These are phyloP conservation scores for Podaxis sp. DNA, from an alignment of 768 basidiomycete species.

Conservation along the genomic window DNA sequence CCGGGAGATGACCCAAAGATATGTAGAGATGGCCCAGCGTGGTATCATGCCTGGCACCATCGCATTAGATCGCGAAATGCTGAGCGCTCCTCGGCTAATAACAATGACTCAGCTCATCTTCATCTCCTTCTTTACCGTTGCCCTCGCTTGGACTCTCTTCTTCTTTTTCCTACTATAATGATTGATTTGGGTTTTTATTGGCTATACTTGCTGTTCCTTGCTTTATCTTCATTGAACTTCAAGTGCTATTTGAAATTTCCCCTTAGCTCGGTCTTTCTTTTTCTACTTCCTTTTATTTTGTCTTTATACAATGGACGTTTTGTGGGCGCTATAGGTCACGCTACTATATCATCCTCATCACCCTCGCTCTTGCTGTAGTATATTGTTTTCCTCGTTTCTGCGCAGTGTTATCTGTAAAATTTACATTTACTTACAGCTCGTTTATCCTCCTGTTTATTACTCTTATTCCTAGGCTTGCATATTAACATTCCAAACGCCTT, in stretches of 20 bases:
- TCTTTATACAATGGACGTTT: not conserved
- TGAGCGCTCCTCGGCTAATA: not conserved
- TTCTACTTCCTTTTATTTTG: not conserved
- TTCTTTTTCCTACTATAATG: not conserved
- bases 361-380: not conserved
- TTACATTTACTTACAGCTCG: not conserved
- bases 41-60: conserved; percentile 7
- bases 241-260: not conserved
- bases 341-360: not conserved
- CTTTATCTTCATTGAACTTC: not conserved
- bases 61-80: not conserved
- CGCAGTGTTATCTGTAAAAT: not conserved
- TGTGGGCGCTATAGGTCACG: not conserved
- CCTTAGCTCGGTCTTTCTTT: not conserved
- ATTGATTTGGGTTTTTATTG: not conserved
- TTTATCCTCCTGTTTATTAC: not conserved
- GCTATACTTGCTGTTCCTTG: not conserved
- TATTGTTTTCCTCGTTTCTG: not conserved
- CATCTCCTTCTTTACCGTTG: not conserved
- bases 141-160: not conserved
- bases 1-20: not conserved
- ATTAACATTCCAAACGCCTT: not conserved
- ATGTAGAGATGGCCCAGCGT: conserved; percentile 9
- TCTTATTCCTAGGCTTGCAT: not conserved
- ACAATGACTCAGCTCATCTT: conserved; percentile 5